Conservation (phyloP, 306 rosid species). For the Oemleria cerasiformis region DNA sequence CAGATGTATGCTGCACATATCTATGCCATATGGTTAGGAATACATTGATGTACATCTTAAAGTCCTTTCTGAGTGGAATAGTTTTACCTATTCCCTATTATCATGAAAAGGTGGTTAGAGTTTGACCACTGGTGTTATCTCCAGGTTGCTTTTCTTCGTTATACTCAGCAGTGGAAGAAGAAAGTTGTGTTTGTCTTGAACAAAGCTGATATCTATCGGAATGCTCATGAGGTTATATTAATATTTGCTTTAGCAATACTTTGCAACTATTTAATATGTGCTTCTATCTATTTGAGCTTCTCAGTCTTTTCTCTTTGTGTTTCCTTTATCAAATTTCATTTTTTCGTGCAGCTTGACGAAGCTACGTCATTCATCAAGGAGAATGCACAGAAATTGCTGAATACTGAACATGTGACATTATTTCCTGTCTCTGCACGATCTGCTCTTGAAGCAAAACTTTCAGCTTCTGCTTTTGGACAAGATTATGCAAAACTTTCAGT, state of each 20-base stretch:
- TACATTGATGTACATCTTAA: not conserved
- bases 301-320: not conserved
- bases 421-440: constrained; percentile 91
- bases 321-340: constrained; percentile 22
- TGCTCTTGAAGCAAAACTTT: constrained; percentile 86
- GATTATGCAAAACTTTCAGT: constrained; percentile 31
- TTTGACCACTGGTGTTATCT: constrained; percentile 20
- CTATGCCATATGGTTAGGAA: not conserved
- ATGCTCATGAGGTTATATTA: constrained; percentile 57
- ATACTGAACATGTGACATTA: constrained; percentile 60
- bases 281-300: not conserved
- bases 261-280: not conserved
- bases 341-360: constrained; percentile 83
- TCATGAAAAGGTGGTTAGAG: constrained; percentile 13
- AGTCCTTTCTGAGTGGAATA: not conserved
- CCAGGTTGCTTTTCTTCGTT: constrained; percentile 87
- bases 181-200: constrained; percentile 92
- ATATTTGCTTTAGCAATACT: constrained; percentile 19
- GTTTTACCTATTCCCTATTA: constrained; percentile 1
- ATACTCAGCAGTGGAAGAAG: constrained; percentile 98
- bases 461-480: constrained; percentile 39
- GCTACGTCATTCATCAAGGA: constrained; percentile 74
- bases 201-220: constrained; percentile 85
- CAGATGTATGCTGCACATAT: not conserved
- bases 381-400: constrained; percentile 68